Evolutionary conservation across 2,329 filamentous ascomycete species (phyloP), one percentile per base, ranked within the genome.

Genomic region (Plenodomus tracheiphilus): DNA sequence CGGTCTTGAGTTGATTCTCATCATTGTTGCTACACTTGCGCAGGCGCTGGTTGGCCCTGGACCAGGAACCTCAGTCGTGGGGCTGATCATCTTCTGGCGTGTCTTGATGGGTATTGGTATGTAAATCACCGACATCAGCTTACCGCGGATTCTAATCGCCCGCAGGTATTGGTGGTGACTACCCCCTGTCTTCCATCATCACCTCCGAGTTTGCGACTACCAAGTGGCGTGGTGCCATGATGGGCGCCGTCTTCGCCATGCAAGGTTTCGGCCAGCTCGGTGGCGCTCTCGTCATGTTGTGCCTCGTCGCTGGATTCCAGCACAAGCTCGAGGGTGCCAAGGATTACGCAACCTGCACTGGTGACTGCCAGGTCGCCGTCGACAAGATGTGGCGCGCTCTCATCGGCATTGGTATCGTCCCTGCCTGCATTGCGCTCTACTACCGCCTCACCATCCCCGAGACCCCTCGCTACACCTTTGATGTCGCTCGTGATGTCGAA

Each of bases 171-270:
- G 70, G 89, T 57, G 89, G 89, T 53, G 89, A 94, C 66, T 94
- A 93, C 67, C 90, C 90, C 2, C 79, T 95, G 4, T 91, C 86
- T 35, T 88, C 86, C 20, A 88, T 94, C 62, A 95, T 94, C 65
- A 94, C 89, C 6, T 91, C 72, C 7, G 73, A 75, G 51, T 76
- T 74, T 53, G 70, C 73, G 13, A 72, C 73, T 1, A 73, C 71
- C 22, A 70, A 74, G 36, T 72, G 69, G 58, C 60, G 74, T 28
- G 74, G 69, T 32, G 69, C 71, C 10, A 75, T 75, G 73, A 70
- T 76, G 65, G 65, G 65, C 19, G 69, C 72, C n/a, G 71, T 76
- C 8, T 76, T 76, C 53, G 58, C 71, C 36, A 75, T 75, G 72
- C 74, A 76, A 43, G 72, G 72, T 41, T 66, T 76, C 22, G 74